Evolutionary conservation across 179 eudicot genomes (phyloP).

Genomic region (Vitellaria paradoxa): DNA sequence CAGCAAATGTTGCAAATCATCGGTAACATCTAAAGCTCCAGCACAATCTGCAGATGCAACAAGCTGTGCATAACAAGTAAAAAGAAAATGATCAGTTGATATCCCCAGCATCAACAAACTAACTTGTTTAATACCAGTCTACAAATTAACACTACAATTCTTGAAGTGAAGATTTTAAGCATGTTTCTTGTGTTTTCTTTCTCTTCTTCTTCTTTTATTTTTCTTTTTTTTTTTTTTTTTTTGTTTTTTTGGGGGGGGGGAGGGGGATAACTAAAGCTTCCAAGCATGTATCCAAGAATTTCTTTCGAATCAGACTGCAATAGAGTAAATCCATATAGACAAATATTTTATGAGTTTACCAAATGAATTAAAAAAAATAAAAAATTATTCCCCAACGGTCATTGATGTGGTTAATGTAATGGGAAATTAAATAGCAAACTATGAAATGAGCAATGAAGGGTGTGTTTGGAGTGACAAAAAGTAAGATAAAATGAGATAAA

Average conservation of each 20-base stretch:
- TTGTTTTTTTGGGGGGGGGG: too few relatives aligned
- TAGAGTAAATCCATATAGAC: background rate
- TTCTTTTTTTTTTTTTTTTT: too few relatives aligned
- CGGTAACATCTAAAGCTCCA: conserved; percentile 92
- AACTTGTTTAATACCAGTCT: background rate
- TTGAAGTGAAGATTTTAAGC: background rate
- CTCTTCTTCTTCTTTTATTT: too few relatives aligned
- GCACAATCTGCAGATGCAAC: conserved; percentile 93
- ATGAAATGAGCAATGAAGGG: too few relatives aligned
- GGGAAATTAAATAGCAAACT: background rate
- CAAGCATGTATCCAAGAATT: background rate
- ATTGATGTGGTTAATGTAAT: background rate
- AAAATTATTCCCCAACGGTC: background rate
- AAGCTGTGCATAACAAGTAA: conserved; percentile 48
- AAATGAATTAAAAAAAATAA: background rate
- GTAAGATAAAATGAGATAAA: too few relatives aligned
- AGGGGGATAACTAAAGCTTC: background rate
- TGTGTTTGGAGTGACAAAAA: too few relatives aligned
- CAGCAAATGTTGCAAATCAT: conserved; percentile 91
- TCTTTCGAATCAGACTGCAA: background rate
- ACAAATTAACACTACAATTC: background rate
- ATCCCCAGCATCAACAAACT: conserved; percentile 1
- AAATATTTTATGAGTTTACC: background rate
- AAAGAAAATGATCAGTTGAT: conserved; percentile 5
- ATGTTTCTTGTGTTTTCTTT: background rate